Conservation (phyloP, 768 basidiomycete genomes). For the Boletus coccyginus region DNA sequence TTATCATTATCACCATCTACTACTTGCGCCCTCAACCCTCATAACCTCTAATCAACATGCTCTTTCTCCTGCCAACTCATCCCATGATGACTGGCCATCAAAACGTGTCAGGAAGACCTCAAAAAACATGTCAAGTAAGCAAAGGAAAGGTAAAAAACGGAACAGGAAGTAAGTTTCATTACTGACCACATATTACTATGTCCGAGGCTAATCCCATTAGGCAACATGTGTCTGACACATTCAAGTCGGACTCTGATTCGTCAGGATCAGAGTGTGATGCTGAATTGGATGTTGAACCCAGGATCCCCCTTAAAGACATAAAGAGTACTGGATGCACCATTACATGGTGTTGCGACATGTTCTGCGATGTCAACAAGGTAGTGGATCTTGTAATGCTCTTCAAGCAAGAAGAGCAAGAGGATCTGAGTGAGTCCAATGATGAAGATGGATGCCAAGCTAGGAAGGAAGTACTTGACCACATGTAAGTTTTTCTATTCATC, state of each 20-base stretch:
- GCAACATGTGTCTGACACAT: not conserved
- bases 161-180: not conserved
- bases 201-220: not conserved
- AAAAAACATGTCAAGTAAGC: not conserved
- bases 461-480: too few relatives aligned
- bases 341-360: not conserved
- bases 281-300: not conserved
- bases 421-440: not conserved
- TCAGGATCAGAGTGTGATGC: too few relatives aligned
- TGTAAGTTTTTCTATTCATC: too few relatives aligned
- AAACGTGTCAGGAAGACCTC: not conserved
- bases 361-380: not conserved
- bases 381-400: not conserved
- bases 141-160: not conserved
- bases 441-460: too few relatives aligned
- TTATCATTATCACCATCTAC: too few relatives aligned
- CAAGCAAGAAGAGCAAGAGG: not conserved
- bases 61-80: not conserved
- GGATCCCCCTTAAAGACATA: not conserved
- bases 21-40: too few relatives aligned
- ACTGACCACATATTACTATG: not conserved
- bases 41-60: too few relatives aligned
- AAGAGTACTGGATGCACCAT: not conserved
- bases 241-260: too few relatives aligned
- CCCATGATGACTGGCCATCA: not conserved